phyloP scores from a whole-genome alignment of 495 filamentous ascomycete genomes.

The Aspergillus heteromorphus region DNA sequence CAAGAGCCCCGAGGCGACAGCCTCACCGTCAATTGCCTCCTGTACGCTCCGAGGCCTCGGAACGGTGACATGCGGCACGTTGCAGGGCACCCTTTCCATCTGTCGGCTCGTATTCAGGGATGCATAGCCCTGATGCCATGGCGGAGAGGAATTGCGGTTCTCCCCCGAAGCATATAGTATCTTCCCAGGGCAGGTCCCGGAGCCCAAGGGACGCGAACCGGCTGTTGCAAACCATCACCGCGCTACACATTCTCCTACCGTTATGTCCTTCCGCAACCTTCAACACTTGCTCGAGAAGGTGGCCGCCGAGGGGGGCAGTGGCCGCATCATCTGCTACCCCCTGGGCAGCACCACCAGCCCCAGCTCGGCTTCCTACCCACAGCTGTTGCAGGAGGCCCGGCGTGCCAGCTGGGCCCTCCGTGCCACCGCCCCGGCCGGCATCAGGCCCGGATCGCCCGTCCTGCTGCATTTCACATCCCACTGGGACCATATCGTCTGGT shows the following conservation, averaged over 20 bases:
- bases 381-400: background rate
- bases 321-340: constrained; percentile 7
- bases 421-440: background rate
- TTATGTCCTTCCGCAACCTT: constrained; percentile 10
- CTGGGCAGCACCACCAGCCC: background rate
- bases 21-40: too few species aligned
- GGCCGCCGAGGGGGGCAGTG: background rate
- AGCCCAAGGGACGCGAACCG: too few species aligned
- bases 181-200: too few species aligned
- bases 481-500: constrained; percentile 22
- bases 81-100: too few species aligned
- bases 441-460: background rate
- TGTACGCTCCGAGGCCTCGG: too few species aligned
- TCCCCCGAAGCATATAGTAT: too few species aligned
- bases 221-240: background rate
- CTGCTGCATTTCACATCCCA: constrained; percentile 3
- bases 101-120: background rate
- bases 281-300: constrained; percentile 6
- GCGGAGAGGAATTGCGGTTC: too few species aligned
- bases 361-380: background rate
- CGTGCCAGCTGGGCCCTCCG: background rate
- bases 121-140: too few species aligned
- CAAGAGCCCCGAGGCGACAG: too few species aligned
- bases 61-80: too few species aligned
- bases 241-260: too few species aligned